Conservation (phyloP, 345 rosid species). For the Syzygium aromaticum region DNA sequence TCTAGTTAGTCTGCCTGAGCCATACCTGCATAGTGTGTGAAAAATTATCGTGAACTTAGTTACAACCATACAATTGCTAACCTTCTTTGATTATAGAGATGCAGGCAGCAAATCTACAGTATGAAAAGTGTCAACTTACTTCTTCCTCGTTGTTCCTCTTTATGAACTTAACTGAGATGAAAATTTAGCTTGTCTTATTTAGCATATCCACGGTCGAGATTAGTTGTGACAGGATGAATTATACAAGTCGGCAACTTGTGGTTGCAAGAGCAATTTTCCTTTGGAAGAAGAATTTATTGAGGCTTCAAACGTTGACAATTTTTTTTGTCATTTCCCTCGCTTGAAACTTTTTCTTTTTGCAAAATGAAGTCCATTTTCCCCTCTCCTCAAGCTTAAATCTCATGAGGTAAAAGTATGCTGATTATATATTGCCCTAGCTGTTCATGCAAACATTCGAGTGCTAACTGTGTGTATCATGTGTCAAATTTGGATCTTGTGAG, state of each 20-base stretch:
- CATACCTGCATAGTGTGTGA: neutral
- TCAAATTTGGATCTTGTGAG: neutral
- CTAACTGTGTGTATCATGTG: neutral
- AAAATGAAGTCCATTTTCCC: neutral
- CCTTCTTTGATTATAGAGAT: neutral
- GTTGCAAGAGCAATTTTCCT: neutral
- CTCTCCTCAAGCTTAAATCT: neutral
- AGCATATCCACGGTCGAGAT: neutral
- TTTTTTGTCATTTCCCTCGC: neutral
- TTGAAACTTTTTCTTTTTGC: neutral
- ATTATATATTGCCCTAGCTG: neutral
- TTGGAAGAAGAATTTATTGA: neutral
- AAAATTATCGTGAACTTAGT: neutral
- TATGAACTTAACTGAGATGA: neutral
- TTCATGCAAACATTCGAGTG: neutral
- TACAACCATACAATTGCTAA: neutral
- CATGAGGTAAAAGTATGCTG: neutral
- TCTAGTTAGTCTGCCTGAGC: neutral
- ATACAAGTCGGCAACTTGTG: neutral
- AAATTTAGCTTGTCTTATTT: neutral
- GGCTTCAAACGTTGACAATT: neutral
- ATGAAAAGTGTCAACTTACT: neutral
- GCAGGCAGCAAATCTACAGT: neutral
- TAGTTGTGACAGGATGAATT: neutral
- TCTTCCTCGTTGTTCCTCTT: neutral